Base-by-base conservation (phyloP, 2,329 filamentous ascomycete genomes). In the Coniochaeta prunicola region DNA sequence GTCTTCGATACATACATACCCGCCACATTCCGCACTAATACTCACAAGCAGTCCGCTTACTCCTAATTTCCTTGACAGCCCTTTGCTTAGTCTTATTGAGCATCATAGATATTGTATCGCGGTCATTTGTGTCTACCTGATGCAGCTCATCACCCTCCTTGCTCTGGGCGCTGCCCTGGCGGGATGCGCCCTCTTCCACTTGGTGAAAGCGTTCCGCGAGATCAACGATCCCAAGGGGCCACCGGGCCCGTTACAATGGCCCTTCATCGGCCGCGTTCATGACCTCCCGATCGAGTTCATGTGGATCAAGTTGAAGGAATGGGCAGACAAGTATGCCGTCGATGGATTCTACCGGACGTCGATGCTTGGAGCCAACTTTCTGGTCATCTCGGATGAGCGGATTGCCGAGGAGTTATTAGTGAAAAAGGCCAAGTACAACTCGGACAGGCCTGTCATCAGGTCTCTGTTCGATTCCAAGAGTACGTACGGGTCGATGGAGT, bases 401-500 rank as follows among this genome's bases (percentile, higher is more conserved):
- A 73, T 82, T 3, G 79, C 78, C 10, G 79, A 82, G 62, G 80
- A 82, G 30, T 71, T 82, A 31, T 62, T 82, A 56, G 75, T 81
- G 28, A 81, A 79, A 70, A 73, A 76, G 57, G 79, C 76, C 12
- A 81, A 76, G 65, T 69, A 76, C 59, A 80, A 81, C 66, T 81
- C 79, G 3, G 80, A 82, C 63, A 71, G 80, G 31, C 71, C 71
- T 0, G 60, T 65, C 70, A 78, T 82, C 55, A 74, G 73, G 60
- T 81, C 79, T 0, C 65, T 83, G 33, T 79, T 80, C 59, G 79
- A 83, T 65, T 77, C 79, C 0, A 83, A 83, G 68, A 81, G 78
- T 62, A 78, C 76, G 1, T 64, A 77, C 66, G 80, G 80, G 2
- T 81, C 79, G 1, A 81, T 80, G 79, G 79, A 81, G 59, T 82